Evolutionary conservation across 305 asterid species (phyloP), one percentile per base, ranked within the genome.

Genomic region (Solanum chacoense): DNA sequence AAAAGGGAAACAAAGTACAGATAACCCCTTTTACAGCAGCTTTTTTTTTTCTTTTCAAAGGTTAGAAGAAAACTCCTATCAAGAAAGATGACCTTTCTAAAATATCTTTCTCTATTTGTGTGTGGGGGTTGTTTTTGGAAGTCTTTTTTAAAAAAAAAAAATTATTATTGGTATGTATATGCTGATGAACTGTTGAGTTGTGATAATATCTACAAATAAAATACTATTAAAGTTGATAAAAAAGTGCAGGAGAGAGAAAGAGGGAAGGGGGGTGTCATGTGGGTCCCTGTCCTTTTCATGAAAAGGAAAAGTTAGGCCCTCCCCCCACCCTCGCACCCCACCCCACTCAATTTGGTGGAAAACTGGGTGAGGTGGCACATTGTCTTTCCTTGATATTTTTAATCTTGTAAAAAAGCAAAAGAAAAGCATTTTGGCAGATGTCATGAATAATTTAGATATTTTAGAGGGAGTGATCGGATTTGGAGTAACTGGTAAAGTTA

Each of bases 271-370:
- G 86, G 31, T 89, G 85, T 91, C 90, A 90, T 91, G 95, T 94
- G 96, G 98, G 96, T 31, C 95, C 95, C 88, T 89, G 92, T 92
- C 94, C 89, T 91, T 93, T 92, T 93, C 97, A 91, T 90, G 91
- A 90, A 91, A 91, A 87, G 84, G 90, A 92, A 91, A 93, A 90
- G 91, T 94, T 92, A 91, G 93, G 91, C 91, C 92, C 93, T 6
- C 40, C 0, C 1, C 16, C 11, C 10, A 0, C 24, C 7, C 32
- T 8, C 69, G 34, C 8, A 3, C 26, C 32, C 18, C 31, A 10
- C 9, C 31, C 31, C 4, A 29, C 34, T 5, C 40, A 2, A 0
- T 6, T 18, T 7, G 29, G 31, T 11, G 24, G 13, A 55, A 20
- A 45, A 6, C 14, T 32, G 74, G 22, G 45, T 84, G 87, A 84